phyloP scores from a whole-genome alignment of 495 filamentous ascomycete species.

The Trichoderma asperelloides region DNA sequence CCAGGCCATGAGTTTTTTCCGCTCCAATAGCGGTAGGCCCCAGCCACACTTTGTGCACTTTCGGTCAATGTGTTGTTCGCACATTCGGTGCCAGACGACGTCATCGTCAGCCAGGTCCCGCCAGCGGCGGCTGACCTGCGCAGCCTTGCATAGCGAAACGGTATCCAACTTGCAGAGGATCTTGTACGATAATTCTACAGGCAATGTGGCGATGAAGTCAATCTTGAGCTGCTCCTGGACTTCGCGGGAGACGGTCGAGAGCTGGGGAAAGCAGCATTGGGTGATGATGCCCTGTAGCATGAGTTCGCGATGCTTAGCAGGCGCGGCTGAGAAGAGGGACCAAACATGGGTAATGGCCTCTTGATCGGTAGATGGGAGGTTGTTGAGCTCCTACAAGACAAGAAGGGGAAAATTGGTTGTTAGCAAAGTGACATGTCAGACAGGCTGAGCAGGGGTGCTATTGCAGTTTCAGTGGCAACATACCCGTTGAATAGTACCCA shows the following conservation, averaged over 20 bases:
- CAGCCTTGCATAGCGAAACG: constrained; percentile 91
- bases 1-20: constrained; percentile 76
- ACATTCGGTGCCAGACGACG: constrained; percentile 98
- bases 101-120: constrained; percentile 84
- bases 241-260: constrained; percentile 79
- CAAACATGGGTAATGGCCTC: constrained; percentile 93
- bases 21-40: constrained; percentile 83
- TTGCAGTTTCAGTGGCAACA: constrained; percentile 16
- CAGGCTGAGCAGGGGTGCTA: background rate
- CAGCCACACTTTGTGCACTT: constrained; percentile 97
- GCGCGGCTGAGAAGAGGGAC: constrained; percentile 94
- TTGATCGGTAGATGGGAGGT: constrained; percentile 71
- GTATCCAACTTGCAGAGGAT: constrained; percentile 90
- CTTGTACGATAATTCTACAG: constrained; percentile 85
- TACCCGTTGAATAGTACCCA: constrained; percentile 87
- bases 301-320: constrained; percentile 82
- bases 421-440: background rate
- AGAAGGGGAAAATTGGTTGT: background rate
- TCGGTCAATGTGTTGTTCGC: constrained; percentile 89
- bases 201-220: constrained; percentile 84
- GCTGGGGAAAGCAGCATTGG: constrained; percentile 94
- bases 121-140: constrained; percentile 89
- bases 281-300: constrained; percentile 93
- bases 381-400: constrained; percentile 60
- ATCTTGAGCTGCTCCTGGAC: constrained; percentile 90